These are phyloP conservation scores for Hypoxylon sp. DNA, from an alignment of 2,329 filamentous ascomycete species.

Conservation along the genomic window DNA sequence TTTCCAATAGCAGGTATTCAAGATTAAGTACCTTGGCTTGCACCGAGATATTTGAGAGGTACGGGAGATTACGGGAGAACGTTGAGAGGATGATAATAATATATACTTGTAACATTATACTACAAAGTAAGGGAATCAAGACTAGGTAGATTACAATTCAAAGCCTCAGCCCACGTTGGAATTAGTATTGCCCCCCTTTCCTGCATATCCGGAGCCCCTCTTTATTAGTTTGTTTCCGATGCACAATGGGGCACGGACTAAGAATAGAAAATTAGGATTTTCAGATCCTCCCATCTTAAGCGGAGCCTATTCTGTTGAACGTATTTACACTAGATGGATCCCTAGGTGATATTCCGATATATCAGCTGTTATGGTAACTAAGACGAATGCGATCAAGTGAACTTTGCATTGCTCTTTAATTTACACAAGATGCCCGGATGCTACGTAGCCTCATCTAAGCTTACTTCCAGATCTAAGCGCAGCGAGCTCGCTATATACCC, in stretches of 20 bases:
- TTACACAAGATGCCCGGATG: conserved; percentile 15
- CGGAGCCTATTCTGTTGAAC: neutral
- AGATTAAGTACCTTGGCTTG: neutral
- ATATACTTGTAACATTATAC: neutral
- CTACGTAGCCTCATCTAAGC: conserved; percentile 26
- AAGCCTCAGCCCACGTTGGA: neutral
- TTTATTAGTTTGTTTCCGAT: neutral
- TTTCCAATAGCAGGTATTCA: neutral
- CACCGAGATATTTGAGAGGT: neutral
- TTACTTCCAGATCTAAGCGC: conserved; percentile 12
- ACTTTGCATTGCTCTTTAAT: neutral
- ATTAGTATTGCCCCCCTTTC: neutral
- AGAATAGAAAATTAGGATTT: conserved; percentile 22
- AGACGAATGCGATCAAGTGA: neutral
- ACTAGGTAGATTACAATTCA: neutral
- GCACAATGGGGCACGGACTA: neutral
- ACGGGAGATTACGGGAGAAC: neutral
- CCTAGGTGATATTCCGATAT: neutral
- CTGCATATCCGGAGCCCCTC: conserved; percentile 4
- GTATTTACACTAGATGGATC: too few species aligned
- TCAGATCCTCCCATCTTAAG: conserved; percentile 7
- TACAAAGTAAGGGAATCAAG: neutral
- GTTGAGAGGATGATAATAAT: neutral
- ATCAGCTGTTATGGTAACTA: neutral
- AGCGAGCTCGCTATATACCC: neutral